Percentiles rank a stretch among this genome's conserved stretches.
Conservation (phyloP, 805 yeast species). For the Lachancea cidri region DNA sequence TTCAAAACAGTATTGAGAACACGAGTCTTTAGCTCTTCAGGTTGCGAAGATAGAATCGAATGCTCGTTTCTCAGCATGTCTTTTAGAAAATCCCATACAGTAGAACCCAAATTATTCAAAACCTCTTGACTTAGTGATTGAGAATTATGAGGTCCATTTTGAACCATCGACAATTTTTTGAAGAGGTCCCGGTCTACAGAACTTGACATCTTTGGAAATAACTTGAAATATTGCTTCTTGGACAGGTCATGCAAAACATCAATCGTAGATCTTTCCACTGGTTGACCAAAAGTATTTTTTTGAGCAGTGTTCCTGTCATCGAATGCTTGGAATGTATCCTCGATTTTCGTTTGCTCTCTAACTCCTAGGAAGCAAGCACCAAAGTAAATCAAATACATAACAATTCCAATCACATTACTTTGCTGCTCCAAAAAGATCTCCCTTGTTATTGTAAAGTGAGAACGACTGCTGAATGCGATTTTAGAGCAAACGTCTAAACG, state of each 20-base stretch:
- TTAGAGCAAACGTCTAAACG: constrained; percentile 6
- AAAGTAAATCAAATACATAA: constrained; percentile 8
- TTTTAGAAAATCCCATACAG: constrained; percentile 8
- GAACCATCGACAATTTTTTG: constrained; percentile 1
- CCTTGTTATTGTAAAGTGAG: constrained; percentile 7
- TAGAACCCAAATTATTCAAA: constrained; percentile 4
- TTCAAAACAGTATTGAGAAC: constrained; percentile 4
- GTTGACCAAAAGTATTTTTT: neutral
- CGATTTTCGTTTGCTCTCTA: constrained; percentile 7
- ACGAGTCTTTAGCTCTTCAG: constrained; percentile 6
- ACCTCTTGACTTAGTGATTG: constrained; percentile 5
- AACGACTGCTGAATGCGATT: constrained; percentile 2
- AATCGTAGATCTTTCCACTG: neutral
- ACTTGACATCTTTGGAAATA: constrained; percentile 5
- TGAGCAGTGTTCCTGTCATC: neutral
- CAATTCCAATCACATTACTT: constrained; percentile 6
- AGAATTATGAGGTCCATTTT: constrained; percentile 1
- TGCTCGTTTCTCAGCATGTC: constrained; percentile 6
- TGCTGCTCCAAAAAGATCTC: constrained; percentile 9
- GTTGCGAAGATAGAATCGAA: constrained; percentile 5
- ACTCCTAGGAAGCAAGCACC: constrained; percentile 9
- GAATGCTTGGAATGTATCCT: constrained; percentile 3
- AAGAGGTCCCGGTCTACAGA: constrained; percentile 4
- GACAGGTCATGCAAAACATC: constrained; percentile 6
- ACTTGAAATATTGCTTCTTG: constrained; percentile 9